Conservation (phyloP, 2,329 filamentous ascomycete genomes). For the Teratosphaeria gauchensis region DNA sequence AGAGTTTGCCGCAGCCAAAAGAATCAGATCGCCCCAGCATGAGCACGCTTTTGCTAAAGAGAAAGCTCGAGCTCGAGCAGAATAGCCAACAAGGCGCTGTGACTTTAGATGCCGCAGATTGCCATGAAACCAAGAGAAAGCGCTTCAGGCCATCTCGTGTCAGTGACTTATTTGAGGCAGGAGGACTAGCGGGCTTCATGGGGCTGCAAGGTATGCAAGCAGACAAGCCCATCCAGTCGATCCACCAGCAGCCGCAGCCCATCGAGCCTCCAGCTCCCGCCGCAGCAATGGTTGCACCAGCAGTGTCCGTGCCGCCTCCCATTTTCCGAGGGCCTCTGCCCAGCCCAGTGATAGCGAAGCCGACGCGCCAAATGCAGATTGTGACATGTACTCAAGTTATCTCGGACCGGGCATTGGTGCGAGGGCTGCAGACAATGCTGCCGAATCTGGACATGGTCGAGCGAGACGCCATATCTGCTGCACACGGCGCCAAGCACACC, state of each 20-base stretch:
- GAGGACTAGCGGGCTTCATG: constrained; percentile 6
- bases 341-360: constrained; percentile 4
- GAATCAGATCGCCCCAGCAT: constrained; percentile 21
- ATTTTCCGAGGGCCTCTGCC: neutral
- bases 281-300: constrained; percentile 7
- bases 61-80: constrained; percentile 23
- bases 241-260: neutral
- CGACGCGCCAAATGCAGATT: constrained; percentile 28
- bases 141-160: neutral
- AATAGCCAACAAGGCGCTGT: neutral
- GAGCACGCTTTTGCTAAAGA: constrained; percentile 31
- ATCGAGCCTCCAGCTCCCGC: constrained; percentile 3
- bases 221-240: neutral
- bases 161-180: constrained; percentile 4
- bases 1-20: neutral
- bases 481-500: neutral
- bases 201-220: constrained; percentile 5
- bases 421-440: constrained; percentile 41
- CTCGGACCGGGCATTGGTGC: constrained; percentile 39
- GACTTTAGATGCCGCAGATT: neutral
- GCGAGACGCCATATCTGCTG: constrained; percentile 37
- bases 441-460: constrained; percentile 48
- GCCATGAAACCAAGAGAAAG: neutral
- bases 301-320: neutral
- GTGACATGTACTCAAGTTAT: constrained; percentile 44